Evolutionary conservation across 2,329 filamentous ascomycete species (phyloP), one percentile per base, ranked within the genome.

Genomic region (Helicocarpus griseus): DNA sequence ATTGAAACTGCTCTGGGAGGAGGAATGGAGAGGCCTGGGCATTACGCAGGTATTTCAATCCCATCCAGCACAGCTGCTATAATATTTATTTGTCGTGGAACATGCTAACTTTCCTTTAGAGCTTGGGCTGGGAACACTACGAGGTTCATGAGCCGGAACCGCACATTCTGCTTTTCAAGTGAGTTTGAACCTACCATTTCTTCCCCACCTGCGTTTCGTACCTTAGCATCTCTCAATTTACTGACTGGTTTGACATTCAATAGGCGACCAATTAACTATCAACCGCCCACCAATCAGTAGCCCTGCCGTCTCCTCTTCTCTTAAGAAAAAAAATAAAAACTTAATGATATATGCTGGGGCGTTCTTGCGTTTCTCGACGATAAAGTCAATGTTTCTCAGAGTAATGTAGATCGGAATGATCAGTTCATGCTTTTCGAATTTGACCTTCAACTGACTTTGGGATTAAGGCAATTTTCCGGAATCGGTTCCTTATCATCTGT

Each of bases 141-240:
- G 93, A 98, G 71, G 93, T 98, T 50, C 93, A 98, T 70, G 93
- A 97, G 71, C 93, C 93, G 40, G 93, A 98, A 74, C 93, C 93
- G 58, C 93, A 98, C 70, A 98, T 98, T 64, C 80, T 98, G 51
- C 81, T 98, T 29, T 98, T 98, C 81, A 98, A 98, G 91, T 53
- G 50, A 48, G 49, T 50, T 19, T 38, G 14, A 33, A 44, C 29
- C 48, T 41, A 36, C 61, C 48, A 31, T 13, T 9, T 39, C 33
- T 38, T 35, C 22, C 7, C 8, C 17, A 44, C 29, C n/a, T 7
- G n/a, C 41, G 5, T 21, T 24, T 14, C 6, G n/a, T 36, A 26
- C 5, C 31, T 6, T 26, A n/a, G 5, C 57, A 44, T 54, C 56
- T 28, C 52, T 53, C 40, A 55, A n/a, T n/a, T 54, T 31, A 48